A percentile compares a stretch with the other conserved stretches of the same genome.
Evolutionary conservation across 371 early-diverging fungal genomes (phyloP).

Genomic region (Saksenaea oblongispora): DNA sequence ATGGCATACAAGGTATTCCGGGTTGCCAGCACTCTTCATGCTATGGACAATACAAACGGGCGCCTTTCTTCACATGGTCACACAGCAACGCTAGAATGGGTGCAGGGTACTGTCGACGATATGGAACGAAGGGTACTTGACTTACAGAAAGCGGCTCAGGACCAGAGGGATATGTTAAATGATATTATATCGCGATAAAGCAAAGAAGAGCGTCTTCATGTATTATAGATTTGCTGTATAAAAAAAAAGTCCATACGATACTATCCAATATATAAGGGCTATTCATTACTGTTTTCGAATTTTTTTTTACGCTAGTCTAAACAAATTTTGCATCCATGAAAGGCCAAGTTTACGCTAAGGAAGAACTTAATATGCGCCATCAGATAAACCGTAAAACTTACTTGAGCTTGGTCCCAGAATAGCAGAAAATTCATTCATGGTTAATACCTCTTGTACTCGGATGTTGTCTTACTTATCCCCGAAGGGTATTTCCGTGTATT

Average conservation of each 20-base stretch:
- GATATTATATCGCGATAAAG: neutral
- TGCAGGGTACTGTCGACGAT: neutral
- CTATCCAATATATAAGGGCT: too few species aligned
- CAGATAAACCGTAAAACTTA: too few species aligned
- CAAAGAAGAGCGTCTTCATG: neutral
- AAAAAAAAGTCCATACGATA: neutral
- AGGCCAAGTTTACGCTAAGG: too few species aligned
- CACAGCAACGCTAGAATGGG: neutral
- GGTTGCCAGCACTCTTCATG: neutral
- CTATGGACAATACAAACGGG: neutral
- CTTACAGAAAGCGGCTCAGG: neutral
- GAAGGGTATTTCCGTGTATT: too few species aligned
- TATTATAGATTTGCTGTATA: neutral
- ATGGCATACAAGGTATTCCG: neutral
- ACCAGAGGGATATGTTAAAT: neutral
- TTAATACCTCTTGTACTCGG: too few species aligned
- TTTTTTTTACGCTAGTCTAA: too few species aligned
- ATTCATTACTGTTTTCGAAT: too few species aligned
- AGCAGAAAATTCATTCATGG: too few species aligned
- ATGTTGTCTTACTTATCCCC: too few species aligned
- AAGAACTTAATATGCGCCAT: too few species aligned
- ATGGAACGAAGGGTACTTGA: neutral
- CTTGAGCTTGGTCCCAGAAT: too few species aligned
- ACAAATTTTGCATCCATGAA: too few species aligned
- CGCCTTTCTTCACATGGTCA: neutral